Conservation (phyloP, 352 stramenopile genomes). For the Pythium myriotylum region DNA sequence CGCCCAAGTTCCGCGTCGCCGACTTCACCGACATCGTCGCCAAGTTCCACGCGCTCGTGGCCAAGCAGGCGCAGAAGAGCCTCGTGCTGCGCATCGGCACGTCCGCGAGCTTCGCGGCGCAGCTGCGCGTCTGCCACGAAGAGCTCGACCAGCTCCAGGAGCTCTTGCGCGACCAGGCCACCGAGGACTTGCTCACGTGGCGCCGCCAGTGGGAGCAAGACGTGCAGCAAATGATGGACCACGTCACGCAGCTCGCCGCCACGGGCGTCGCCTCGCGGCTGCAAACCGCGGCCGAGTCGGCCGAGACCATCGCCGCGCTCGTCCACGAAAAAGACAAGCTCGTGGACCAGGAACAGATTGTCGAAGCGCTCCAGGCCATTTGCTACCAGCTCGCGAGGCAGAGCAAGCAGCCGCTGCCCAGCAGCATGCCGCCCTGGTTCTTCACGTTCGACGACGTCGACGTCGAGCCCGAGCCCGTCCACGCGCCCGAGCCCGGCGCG, state of each 20-base stretch:
- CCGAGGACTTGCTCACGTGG: slow-evolving; percentile 13
- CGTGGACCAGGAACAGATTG: slow-evolving; percentile 11
- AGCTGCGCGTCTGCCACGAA: slow-evolving; percentile 22
- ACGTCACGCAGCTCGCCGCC: slow-evolving; percentile 12
- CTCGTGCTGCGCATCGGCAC: slow-evolving; percentile 24
- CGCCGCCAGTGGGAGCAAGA: slow-evolving; percentile 19
- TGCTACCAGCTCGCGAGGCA: slow-evolving; percentile 21
- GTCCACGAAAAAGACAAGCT: slow-evolving; percentile 20
- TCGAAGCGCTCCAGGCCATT: slow-evolving; percentile 20
- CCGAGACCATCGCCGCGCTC: slow-evolving; percentile 21
- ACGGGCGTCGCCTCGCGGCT: slow-evolving; percentile 13
- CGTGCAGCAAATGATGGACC: slow-evolving; percentile 10
- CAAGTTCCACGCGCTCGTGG: slow-evolving; percentile 23
- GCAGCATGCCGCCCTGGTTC: slow-evolving; percentile 26
- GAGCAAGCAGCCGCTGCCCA: slow-evolving; percentile 18
- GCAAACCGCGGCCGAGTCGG: slow-evolving; percentile 2
- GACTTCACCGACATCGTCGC: slow-evolving; percentile 28
- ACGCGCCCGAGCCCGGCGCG: background rate
- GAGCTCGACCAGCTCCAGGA: slow-evolving; percentile 24
- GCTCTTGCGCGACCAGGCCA: slow-evolving; percentile 13
- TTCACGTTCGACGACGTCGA: slow-evolving; percentile 30
- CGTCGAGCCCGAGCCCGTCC: slow-evolving; percentile 13
- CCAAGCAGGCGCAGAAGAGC: slow-evolving; percentile 26
- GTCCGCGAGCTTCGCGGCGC: slow-evolving; percentile 12
- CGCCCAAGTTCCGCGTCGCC: slow-evolving; percentile 11